phyloP scores from a whole-genome alignment of 1,139 yeast species.

The Wickerhamomyces sp. region DNA sequence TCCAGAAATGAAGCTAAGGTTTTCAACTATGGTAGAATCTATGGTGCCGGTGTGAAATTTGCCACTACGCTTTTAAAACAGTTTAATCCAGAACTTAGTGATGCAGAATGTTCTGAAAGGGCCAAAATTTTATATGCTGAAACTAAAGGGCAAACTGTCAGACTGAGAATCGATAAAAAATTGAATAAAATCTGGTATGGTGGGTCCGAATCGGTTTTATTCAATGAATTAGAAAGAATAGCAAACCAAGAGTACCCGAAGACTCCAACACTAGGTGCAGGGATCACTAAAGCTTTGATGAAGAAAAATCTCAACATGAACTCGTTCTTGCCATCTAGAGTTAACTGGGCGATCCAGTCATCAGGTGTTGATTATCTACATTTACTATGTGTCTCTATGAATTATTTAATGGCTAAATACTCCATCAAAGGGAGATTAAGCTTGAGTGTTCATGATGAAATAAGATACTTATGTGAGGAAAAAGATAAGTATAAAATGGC shows the following conservation, averaged over 20 bases:
- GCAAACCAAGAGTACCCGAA: slow-evolving; percentile 81
- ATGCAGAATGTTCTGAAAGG: slow-evolving; percentile 59
- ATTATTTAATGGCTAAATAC: slow-evolving; percentile 64
- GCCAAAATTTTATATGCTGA: slow-evolving; percentile 70
- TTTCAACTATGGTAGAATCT: slow-evolving; percentile 94
- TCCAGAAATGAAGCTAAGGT: slow-evolving; percentile 90
- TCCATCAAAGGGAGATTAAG: slow-evolving; percentile 72
- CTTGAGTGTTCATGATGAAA: slow-evolving; percentile 93
- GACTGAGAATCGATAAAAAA: slow-evolving; percentile 26
- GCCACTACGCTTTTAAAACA: slow-evolving; percentile 79
- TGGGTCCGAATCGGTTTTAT: slow-evolving; percentile 90
- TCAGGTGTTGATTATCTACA: slow-evolving; percentile 97
- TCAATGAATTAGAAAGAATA: slow-evolving; percentile 81
- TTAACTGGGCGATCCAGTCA: slow-evolving; percentile 97
- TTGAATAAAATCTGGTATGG: slow-evolving; percentile 66
- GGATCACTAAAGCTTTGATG: slow-evolving; percentile 82
- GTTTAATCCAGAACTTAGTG: slow-evolving; percentile 70
- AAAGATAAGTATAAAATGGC: slow-evolving; percentile 75
- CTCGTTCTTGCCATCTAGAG: slow-evolving; percentile 79
- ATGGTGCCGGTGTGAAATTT: slow-evolving; percentile 94
- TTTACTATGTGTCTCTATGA: slow-evolving; percentile 81
- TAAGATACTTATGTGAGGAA: slow-evolving; percentile 73
- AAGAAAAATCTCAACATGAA: slow-evolving; percentile 60
- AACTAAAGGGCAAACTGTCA: slow-evolving; percentile 67
- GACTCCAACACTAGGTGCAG: slow-evolving; percentile 92